A percentile compares a stretch with the other conserved stretches of the same genome.
Evolutionary conservation across 345 rosid genomes (phyloP).

Genomic region (Gossypium mustelinum): DNA sequence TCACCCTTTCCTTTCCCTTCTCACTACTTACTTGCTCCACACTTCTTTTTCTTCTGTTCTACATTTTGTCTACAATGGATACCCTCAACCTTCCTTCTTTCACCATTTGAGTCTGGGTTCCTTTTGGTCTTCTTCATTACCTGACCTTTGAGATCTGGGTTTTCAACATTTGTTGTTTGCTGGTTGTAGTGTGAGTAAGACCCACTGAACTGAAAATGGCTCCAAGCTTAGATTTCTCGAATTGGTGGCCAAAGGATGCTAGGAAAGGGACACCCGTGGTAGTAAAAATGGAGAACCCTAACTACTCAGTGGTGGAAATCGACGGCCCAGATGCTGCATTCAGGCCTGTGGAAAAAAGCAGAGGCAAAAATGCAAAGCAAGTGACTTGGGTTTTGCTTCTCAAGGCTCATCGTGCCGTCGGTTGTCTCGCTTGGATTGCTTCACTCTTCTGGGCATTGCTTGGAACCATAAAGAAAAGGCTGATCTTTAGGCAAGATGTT

Average conservation of each 20-base stretch:
- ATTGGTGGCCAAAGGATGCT: conserved; percentile 60
- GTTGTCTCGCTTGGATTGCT: conserved; percentile 75
- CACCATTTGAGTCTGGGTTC: conserved; percentile 20
- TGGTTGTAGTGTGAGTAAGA: too few relatives aligned
- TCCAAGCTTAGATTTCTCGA: conserved; percentile 62
- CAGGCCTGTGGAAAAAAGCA: conserved; percentile 68
- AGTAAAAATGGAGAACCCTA: conserved; percentile 85
- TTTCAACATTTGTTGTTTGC: conserved; percentile 17
- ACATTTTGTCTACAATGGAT: conserved; percentile 31
- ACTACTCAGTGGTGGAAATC: conserved; percentile 77
- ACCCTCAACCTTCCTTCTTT: conserved; percentile 34
- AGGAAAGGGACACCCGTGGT: conserved; percentile 79
- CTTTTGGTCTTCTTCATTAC: neutral
- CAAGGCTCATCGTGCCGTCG: conserved; percentile 83
- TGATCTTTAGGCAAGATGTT: conserved; percentile 58
- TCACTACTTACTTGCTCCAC: too few relatives aligned
- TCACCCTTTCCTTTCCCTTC: too few relatives aligned
- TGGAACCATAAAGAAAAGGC: conserved; percentile 64
- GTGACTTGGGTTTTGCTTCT: conserved; percentile 92
- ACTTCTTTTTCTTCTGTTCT: too few relatives aligned
- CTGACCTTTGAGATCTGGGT: conserved; percentile 47
- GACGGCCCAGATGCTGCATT: conserved; percentile 86
- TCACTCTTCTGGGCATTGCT: conserved; percentile 74
- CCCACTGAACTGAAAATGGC: conserved; percentile 37
- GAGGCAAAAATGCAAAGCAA: conserved; percentile 87